These are phyloP conservation scores for Polytrichum formosum DNA, from an alignment of 225 moss, liverwort and hornwort genomes.

Conservation along the genomic window DNA sequence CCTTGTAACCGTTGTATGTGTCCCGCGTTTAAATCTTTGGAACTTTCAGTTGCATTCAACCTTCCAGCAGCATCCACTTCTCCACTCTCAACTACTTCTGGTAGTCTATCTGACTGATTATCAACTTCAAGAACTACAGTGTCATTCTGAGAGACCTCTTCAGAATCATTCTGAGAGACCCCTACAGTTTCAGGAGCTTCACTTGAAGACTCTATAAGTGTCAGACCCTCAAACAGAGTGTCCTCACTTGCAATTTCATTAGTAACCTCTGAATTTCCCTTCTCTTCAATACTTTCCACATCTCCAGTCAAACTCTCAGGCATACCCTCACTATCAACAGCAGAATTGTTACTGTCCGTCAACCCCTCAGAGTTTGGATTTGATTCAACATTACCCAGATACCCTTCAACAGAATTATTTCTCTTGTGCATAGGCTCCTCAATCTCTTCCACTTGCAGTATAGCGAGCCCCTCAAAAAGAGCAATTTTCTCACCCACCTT, in stretches of 20 bases:
- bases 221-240: conserved; percentile 39
- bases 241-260: conserved; percentile 12
- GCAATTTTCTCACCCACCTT: conserved; percentile 3
- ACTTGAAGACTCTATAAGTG: conserved; percentile 18
- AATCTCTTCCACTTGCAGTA: neutral
- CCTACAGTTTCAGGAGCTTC: conserved; percentile 11
- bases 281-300: conserved; percentile 9
- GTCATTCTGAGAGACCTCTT: neutral
- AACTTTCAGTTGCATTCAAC: conserved; percentile 3
- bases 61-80: neutral
- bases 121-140: conserved; percentile 14
- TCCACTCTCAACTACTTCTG: neutral
- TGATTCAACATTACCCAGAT: conserved; percentile 14
- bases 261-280: conserved; percentile 14
- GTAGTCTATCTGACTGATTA: neutral
- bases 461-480: conserved; percentile 1
- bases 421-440: conserved; percentile 11
- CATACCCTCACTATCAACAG: neutral
- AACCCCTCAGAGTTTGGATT: conserved; percentile 8
- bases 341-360: conserved; percentile 9
- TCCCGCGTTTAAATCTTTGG: conserved; percentile 12
- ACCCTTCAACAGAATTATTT: conserved; percentile 20
- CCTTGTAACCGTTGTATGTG: conserved; percentile 15
- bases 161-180: neutral
- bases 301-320: conserved; percentile 11